Percentiles rank a stretch among this genome's conserved stretches.
These are phyloP conservation scores for Chrysoporthe deuterocubensis DNA, from an alignment of 2,329 filamentous ascomycete species.

Conservation along the genomic window DNA sequence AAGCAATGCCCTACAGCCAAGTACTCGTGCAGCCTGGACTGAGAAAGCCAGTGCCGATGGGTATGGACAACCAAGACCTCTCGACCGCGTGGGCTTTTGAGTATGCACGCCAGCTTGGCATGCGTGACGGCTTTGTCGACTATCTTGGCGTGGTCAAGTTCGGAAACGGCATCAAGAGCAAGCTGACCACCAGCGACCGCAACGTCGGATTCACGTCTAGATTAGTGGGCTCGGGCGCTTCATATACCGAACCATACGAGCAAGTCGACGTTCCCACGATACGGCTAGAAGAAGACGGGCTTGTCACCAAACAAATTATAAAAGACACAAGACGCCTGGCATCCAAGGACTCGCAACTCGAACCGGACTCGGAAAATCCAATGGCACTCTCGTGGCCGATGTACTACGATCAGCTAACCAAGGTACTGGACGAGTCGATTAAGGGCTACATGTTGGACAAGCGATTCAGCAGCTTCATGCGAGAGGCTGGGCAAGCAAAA, in stretches of 20 bases:
- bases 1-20: constrained; percentile 21
- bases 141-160: constrained; percentile 14
- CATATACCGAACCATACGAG: constrained; percentile 1
- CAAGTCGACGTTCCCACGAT: constrained; percentile 22
- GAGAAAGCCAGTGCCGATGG: constrained; percentile 14
- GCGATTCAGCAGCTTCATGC: not conserved
- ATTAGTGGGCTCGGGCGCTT: not conserved
- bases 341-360: constrained; percentile 2
- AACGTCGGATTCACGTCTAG: constrained; percentile 15
- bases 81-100: constrained; percentile 22
- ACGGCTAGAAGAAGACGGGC: not conserved
- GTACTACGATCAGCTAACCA: not conserved
- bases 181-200: not conserved
- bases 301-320: not conserved
- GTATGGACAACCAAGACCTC: constrained; percentile 27
- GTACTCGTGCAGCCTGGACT: not conserved
- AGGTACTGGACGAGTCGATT: constrained; percentile 17
- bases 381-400: constrained; percentile 23
- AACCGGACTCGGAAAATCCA: not conserved
- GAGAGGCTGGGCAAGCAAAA: not conserved
- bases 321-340: constrained; percentile 8
- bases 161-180: not conserved
- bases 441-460: constrained; percentile 15
- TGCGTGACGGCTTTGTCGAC: constrained; percentile 19
- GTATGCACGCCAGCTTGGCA: constrained; percentile 24